phyloP scores from a whole-genome alignment of 2,329 filamentous ascomycete species.

The Alternaria sp. region DNA sequence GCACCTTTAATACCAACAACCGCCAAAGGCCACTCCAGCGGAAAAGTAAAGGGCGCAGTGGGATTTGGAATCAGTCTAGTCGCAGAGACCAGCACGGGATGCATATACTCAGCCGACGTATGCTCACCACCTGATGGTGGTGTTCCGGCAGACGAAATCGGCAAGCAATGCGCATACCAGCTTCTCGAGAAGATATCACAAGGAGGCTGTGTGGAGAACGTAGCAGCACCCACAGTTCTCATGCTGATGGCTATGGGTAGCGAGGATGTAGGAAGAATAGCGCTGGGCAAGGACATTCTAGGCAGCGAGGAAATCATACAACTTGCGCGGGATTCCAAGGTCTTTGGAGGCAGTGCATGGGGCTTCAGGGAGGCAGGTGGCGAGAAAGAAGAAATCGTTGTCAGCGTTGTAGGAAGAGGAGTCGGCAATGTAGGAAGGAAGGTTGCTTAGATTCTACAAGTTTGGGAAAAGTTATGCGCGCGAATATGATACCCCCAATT shows the following conservation, averaged over 20 bases:
- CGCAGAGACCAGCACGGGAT: slow-evolving; percentile 88
- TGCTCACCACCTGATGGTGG: slow-evolving; percentile 78
- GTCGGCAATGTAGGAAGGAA: slow-evolving; percentile 96
- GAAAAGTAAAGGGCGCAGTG: slow-evolving; percentile 73
- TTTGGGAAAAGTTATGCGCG: slow-evolving; percentile 5
- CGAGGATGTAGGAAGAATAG: slow-evolving; percentile 89
- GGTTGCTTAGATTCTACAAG: slow-evolving; percentile 64
- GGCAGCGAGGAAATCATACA: slow-evolving; percentile 82
- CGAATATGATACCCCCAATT: slow-evolving; percentile 29
- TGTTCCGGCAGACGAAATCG: slow-evolving; percentile 87
- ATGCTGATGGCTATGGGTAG: slow-evolving; percentile 98
- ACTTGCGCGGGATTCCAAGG: slow-evolving; percentile 82
- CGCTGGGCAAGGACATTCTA: slow-evolving; percentile 81
- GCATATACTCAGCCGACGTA: slow-evolving; percentile 88
- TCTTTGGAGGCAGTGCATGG: slow-evolving; percentile 92
- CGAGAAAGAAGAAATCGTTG: slow-evolving; percentile 74
- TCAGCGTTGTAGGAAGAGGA: slow-evolving; percentile 91
- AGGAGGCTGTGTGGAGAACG: slow-evolving; percentile 81
- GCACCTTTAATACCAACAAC: slow-evolving; percentile 71
- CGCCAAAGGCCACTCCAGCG: slow-evolving; percentile 69
- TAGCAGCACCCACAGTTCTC: slow-evolving; percentile 78
- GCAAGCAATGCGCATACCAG: slow-evolving; percentile 87
- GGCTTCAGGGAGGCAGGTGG: slow-evolving; percentile 70
- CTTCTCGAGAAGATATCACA: slow-evolving; percentile 82
- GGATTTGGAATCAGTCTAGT: slow-evolving; percentile 92